These are phyloP conservation scores for Neurospora sp. DNA, from an alignment of 495 filamentous ascomycete species.

Conservation along the genomic window DNA sequence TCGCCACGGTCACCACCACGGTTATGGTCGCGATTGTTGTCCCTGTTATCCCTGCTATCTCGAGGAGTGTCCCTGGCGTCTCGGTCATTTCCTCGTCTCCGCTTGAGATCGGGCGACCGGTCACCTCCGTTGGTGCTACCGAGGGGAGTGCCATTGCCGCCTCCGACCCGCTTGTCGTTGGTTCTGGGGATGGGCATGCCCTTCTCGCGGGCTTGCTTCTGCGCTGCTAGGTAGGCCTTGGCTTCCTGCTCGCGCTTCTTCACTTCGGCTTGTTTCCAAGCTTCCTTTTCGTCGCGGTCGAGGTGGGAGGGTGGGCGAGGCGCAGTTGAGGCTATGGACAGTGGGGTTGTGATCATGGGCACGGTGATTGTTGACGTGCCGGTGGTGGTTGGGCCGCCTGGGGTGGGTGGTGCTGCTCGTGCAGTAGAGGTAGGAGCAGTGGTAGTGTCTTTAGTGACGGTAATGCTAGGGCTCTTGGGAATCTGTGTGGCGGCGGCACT, in stretches of 20 bases:
- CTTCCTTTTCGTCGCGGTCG: conserved; percentile 26
- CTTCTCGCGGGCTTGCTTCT: conserved; percentile 41
- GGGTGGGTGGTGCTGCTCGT: neutral
- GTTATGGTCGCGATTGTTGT: neutral
- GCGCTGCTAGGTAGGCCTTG: conserved; percentile 44
- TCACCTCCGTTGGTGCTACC: conserved; percentile 18
- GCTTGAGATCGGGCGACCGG: conserved; percentile 36
- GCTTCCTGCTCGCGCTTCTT: conserved; percentile 48
- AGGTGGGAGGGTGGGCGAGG: conserved; percentile 20
- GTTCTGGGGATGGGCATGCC: conserved; percentile 38
- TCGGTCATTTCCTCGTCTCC: conserved; percentile 32
- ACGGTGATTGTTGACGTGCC: neutral
- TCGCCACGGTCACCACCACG: conserved; percentile 6
- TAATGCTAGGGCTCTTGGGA: neutral
- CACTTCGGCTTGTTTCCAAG: conserved; percentile 43
- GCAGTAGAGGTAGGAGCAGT: neutral
- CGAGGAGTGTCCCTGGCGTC: conserved; percentile 15
- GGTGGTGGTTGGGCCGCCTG: neutral
- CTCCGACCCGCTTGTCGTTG: conserved; percentile 25
- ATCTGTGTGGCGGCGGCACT: neutral
- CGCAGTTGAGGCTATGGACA: conserved; percentile 22
- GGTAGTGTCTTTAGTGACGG: neutral
- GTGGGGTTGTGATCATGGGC: conserved; percentile 11
- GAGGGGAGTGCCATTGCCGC: neutral
- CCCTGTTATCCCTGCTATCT: conserved; percentile 1